Percentiles rank a stretch among this genome's conserved stretches.
phyloP scores from a whole-genome alignment of 495 filamentous ascomycete species.

The Xylaria grammica region DNA sequence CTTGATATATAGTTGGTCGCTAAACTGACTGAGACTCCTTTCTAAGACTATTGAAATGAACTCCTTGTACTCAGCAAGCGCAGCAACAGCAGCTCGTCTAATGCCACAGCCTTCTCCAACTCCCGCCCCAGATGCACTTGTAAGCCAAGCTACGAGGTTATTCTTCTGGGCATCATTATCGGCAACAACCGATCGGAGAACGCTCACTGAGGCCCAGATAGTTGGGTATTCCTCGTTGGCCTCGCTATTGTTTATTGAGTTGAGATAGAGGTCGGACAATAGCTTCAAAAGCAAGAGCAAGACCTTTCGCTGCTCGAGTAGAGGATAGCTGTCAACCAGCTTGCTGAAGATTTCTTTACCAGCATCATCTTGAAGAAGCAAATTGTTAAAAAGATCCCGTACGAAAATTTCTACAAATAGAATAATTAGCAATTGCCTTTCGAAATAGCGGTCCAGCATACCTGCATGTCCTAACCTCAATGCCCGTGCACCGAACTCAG shows the following conservation, averaged over 20 bases:
- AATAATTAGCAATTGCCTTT: constrained; percentile 23
- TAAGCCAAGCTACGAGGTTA: constrained; percentile 72
- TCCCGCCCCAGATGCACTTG: constrained; percentile 66
- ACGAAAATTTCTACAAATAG: constrained; percentile 58
- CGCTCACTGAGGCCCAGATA: constrained; percentile 55
- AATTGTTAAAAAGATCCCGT: constrained; percentile 50
- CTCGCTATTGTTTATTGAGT: constrained; percentile 33
- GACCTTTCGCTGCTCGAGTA: constrained; percentile 63
- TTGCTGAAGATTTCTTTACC: constrained; percentile 38
- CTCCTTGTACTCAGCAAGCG: constrained; percentile 58
- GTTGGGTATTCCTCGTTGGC: constrained; percentile 37
- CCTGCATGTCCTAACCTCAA: constrained; percentile 77
- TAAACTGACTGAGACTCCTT: constrained; percentile 73
- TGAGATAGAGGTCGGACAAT: constrained; percentile 61
- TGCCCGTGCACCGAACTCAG: constrained; percentile 66
- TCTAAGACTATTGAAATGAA: constrained; percentile 64
- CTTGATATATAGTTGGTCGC: constrained; percentile 84
- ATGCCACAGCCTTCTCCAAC: constrained; percentile 65
- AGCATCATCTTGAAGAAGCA: constrained; percentile 50
- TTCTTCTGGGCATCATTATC: constrained; percentile 45
- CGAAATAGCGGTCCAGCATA: constrained; percentile 41
- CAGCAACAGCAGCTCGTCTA: constrained; percentile 68
- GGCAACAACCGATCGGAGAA: constrained; percentile 47
- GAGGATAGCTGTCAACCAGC: constrained; percentile 55
- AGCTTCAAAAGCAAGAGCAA: constrained; percentile 63